A percentile compares a stretch with the other conserved stretches of the same genome.
phyloP scores from a whole-genome alignment of 2,329 filamentous ascomycete genomes.

The Phoma sp. region DNA sequence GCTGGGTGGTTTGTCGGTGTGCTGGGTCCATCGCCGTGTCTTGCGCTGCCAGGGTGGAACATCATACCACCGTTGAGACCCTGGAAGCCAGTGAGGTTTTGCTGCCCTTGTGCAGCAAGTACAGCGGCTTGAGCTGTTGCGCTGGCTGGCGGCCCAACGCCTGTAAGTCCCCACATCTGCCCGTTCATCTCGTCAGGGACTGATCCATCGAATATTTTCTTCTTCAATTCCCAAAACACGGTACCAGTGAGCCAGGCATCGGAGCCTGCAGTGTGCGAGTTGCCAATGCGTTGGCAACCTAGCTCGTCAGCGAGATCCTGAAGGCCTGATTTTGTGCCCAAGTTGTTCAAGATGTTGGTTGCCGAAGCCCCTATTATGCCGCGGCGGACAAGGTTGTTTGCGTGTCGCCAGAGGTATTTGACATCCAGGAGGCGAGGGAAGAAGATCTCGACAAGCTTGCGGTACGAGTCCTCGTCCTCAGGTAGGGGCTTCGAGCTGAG shows the following conservation, averaged over 20 bases:
- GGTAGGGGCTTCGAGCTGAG: constrained; percentile 84
- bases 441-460: constrained; percentile 86
- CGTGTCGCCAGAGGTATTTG: constrained; percentile 95
- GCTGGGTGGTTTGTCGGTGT: constrained; percentile 69
- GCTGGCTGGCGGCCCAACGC: constrained; percentile 60
- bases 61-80: constrained; percentile 48
- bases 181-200: constrained; percentile 83
- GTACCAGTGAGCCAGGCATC: constrained; percentile 92
- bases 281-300: constrained; percentile 85
- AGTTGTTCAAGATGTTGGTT: constrained; percentile 78
- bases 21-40: constrained; percentile 65
- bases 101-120: constrained; percentile 53
- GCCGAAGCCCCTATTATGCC: constrained; percentile 55
- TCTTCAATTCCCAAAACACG: constrained; percentile 92
- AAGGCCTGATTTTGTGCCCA: constrained; percentile 89
- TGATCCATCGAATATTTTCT: constrained; percentile 83
- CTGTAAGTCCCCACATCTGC: constrained; percentile 92
- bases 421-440: constrained; percentile 96
- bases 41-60: constrained; percentile 51
- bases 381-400: constrained; percentile 69
- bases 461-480: constrained; percentile 88
- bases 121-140: constrained; percentile 59
- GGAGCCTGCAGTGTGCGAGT: constrained; percentile 89
- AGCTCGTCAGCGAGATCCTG: constrained; percentile 94
- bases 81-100: constrained; percentile 39